Conservation (phyloP, 306 rosid genomes). For the Cucurbita argyrosperma region DNA sequence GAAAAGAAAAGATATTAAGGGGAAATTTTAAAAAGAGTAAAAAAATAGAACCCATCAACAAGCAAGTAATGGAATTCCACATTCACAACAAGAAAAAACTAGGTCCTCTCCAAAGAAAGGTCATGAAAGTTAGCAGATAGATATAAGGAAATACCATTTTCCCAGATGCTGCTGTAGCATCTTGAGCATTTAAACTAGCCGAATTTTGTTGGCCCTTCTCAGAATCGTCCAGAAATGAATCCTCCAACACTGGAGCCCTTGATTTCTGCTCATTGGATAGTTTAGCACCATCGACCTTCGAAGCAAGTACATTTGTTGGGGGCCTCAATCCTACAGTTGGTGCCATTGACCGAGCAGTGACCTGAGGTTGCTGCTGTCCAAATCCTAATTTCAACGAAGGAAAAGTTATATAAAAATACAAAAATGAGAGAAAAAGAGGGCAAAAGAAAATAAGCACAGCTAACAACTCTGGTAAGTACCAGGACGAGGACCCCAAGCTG, state of each 20-base stretch:
- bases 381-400: conserved; percentile 34
- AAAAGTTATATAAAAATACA: not conserved
- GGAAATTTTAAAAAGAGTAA: not conserved
- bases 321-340: conserved; percentile 43
- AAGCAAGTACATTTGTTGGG: conserved; percentile 23
- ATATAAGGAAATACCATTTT: conserved; percentile 32
- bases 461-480: conserved; percentile 19
- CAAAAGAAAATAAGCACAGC: conserved; percentile 4
- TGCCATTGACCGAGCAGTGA: conserved; percentile 36
- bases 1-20: not conserved
- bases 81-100: not conserved
- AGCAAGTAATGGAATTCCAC: not conserved
- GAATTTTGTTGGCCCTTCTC: conserved; percentile 34
- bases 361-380: conserved; percentile 57
- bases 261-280: conserved; percentile 43
- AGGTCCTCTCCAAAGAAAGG: not conserved
- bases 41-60: not conserved
- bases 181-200: conserved; percentile 26
- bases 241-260: conserved; percentile 38
- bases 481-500: conserved; percentile 52
- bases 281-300: conserved; percentile 22
- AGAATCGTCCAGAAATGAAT: conserved; percentile 28
- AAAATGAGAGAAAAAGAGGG: not conserved
- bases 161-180: conserved; percentile 19
- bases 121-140: not conserved